phyloP scores from a whole-genome alignment of 2,329 filamentous ascomycete genomes.

The Bertia moriformis region DNA sequence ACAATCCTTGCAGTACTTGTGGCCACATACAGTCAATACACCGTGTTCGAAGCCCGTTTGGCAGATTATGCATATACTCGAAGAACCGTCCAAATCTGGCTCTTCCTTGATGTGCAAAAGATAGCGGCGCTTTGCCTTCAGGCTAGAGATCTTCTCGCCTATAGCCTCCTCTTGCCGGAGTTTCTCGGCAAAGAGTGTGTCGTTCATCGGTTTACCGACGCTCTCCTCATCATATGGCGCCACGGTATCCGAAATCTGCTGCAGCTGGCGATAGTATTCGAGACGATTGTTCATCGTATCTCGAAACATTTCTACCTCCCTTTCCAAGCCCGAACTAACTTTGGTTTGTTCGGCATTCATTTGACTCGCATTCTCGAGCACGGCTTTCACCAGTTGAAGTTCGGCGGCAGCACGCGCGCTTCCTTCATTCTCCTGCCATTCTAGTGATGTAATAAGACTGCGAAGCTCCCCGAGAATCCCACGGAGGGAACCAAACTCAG shows the following conservation, averaged over 20 bases:
- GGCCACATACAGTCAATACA: conserved; percentile 73
- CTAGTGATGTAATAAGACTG: conserved; percentile 40
- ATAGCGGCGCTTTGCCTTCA: conserved; percentile 66
- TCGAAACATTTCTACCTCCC: conserved; percentile 64
- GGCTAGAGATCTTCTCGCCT: conserved; percentile 40
- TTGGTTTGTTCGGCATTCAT: conserved; percentile 36
- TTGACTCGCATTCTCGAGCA: conserved; percentile 46
- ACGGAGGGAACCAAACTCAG: conserved; percentile 49
- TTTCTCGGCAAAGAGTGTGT: conserved; percentile 12
- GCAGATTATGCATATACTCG: conserved; percentile 75
- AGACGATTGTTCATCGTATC: conserved; percentile 70
- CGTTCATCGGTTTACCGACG: conserved; percentile 32
- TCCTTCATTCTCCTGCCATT: conserved; percentile 37
- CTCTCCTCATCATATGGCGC: conserved; percentile 54
- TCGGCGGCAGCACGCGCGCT: conserved; percentile 46
- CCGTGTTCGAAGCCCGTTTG: conserved; percentile 41
- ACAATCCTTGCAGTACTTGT: conserved; percentile 84
- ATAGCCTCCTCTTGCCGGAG: conserved; percentile 28
- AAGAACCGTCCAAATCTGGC: conserved; percentile 47
- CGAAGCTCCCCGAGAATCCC: conserved; percentile 58
- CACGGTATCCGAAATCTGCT: conserved; percentile 80
- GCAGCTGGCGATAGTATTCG: conserved; percentile 81
- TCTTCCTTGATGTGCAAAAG: conserved; percentile 35
- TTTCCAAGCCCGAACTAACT: conserved; percentile 32
- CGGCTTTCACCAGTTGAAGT: conserved; percentile 43